These are phyloP conservation scores for Populus hybrid DNA, from an alignment of 441 rosid genomes.

Conservation along the genomic window DNA sequence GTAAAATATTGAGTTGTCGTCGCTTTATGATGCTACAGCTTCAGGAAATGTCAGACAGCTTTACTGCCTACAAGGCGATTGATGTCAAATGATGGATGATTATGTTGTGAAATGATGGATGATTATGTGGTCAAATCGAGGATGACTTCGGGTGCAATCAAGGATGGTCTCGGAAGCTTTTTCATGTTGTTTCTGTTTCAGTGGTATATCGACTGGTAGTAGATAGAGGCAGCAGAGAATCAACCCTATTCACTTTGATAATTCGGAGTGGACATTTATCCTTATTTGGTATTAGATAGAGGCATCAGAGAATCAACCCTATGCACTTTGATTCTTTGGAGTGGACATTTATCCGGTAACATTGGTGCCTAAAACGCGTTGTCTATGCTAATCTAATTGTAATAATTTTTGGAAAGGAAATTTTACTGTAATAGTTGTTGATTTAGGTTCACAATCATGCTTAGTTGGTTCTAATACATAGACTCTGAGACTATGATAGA, in stretches of 20 bases:
- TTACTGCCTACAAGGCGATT: constrained; percentile 92
- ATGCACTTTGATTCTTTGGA: constrained; percentile 19
- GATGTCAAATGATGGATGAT: constrained; percentile 11
- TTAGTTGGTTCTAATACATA: no score
- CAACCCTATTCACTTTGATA: constrained; percentile 13
- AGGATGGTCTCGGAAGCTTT: constrained; percentile 24
- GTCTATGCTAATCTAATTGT: constrained; percentile 38
- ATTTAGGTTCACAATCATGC: constrained; percentile 25
- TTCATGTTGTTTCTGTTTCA: constrained; percentile 25
- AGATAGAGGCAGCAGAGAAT: constrained; percentile 29
- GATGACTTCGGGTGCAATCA: neutral
- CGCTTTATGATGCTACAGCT: constrained; percentile 44
- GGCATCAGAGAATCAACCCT: constrained; percentile 29
- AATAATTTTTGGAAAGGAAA: constrained; percentile 29
- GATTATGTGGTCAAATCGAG: neutral
- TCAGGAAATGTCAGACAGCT: constrained; percentile 97
- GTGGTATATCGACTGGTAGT: constrained; percentile 18
- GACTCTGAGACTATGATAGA: no score
- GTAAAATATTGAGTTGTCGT: neutral
- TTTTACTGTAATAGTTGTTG: constrained; percentile 31
- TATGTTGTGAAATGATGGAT: neutral
- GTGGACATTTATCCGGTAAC: constrained; percentile 24
- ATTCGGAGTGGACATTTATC: constrained; percentile 24
- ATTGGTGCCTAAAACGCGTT: constrained; percentile 37
- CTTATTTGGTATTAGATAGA: constrained; percentile 5